Base-by-base conservation (phyloP, 306 rosid species). In the Senna siamea region DNA sequence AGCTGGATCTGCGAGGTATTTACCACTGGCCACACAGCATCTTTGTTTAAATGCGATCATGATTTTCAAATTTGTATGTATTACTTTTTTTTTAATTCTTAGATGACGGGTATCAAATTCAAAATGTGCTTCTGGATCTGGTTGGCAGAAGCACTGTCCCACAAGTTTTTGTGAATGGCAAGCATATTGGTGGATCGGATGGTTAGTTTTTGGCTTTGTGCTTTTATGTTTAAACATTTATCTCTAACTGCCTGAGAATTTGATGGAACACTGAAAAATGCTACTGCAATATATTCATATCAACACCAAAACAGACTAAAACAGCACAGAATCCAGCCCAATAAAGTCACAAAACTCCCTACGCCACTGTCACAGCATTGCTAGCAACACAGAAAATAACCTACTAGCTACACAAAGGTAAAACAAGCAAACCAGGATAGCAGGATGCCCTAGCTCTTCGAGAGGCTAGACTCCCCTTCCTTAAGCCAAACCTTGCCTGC, bases 181-280 rank as follows among this genome's bases (percentile, higher is more conserved):
- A 89, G 79, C 98, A 89, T 78, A 80, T 94, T 62, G 98, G 97
- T 76, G 98, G 96, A 70, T 89, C 87, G 58, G 97, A 91, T 80
- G 97, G 97, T 91, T 77, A 77, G 90, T 84, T 75, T 70, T 76
- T 62, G 17, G 13, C 65, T 75, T 69, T 53, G 7, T 71, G 72
- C 68, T 40, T 30, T 72, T 71, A 1, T 63, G 43, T 7, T 7
- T 53, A 7, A 22, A 65, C 52, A 48, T 30, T 2, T 74, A 66
- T 67, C 50, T 73, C 18, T 15, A 6, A 11, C 47, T 50, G 19
- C 62, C 13, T 40, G 14, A 15, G 35, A 26, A n/a, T n/a, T n/a
- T n/a, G n/a, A n/a, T n/a, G n/a, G n/a, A n/a, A n/a, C 5, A 5
- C 4, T 32, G 4, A 2, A 32, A 32, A 32, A 2, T 32, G 37